Evolutionary conservation across 2,329 filamentous ascomycete species (phyloP), one percentile per base, ranked within the genome.

Genomic region (Colletotrichum siamense): DNA sequence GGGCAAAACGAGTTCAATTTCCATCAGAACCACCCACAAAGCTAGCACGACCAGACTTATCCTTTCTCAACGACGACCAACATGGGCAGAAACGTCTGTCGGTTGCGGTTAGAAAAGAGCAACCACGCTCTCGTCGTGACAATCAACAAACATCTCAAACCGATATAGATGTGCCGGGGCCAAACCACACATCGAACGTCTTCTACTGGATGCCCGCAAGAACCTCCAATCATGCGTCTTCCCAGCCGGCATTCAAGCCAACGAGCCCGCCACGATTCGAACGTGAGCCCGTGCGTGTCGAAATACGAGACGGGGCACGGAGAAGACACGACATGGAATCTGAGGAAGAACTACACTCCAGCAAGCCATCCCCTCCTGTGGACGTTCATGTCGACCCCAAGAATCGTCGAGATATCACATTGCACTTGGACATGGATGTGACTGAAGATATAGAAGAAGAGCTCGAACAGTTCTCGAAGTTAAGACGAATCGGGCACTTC

Each of bases 11-110:
- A 49, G 5, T 3, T 49, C 18, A 49, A 4, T 7, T 22, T 4
- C 44, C 18, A 22, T 1, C 44, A 22, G 44, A 49, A 22, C 10
- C 10, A 22, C 3, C 44, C 1, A 22, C n/a, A 22, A 52, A 49
- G 44, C 3, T 4, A 49, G 5, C 44, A 2, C 18, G 44, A 13
- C 44, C 44, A 52, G 18, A 52, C 44, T 5, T 52, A 6, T 52
- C 44, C n/a, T 52, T 52, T 4, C 44, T 52, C 0, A 52, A 22
- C 10, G 3, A 13, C 10, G n/a, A 52, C n/a, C 44, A 52, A 4
- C 44, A 8, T 13, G 10, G 3, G 0, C 44, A 4, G 0, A 4
- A 22, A 13, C 0, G 1, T 8, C 6, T 52, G n/a, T 8, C 44
- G 1, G n/a, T 52, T 52, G 10, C 44, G 44, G 10, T 22, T 13